A percentile compares a stretch with the other conserved stretches of the same genome.
phyloP scores from a whole-genome alignment of 2,329 filamentous ascomycete genomes.

The Colletotrichum sp. region DNA sequence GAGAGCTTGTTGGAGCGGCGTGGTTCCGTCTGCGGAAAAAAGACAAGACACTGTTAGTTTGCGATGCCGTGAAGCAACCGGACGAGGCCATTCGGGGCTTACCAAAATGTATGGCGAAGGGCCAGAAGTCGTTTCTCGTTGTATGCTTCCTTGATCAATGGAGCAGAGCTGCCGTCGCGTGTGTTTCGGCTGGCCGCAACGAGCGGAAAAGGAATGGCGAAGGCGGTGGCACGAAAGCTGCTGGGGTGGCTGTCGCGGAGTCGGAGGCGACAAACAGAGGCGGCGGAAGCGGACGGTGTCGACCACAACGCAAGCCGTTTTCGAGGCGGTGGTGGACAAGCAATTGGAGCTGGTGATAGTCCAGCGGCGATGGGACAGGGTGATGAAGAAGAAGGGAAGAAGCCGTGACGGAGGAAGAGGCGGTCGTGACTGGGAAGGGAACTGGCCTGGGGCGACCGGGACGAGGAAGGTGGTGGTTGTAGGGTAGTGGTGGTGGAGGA shows the following conservation, averaged over 20 bases:
- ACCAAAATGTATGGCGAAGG: background rate
- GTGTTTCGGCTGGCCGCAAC: background rate
- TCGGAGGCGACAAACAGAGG: background rate
- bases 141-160: background rate
- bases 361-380: background rate
- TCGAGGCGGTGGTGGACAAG: background rate
- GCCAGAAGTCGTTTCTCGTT: background rate
- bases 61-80: background rate
- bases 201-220: background rate
- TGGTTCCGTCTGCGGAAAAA: background rate
- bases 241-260: background rate
- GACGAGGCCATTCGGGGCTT: background rate
- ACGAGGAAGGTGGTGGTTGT: background rate
- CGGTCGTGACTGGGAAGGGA: slow-evolving; percentile 7
- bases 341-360: background rate
- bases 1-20: background rate
- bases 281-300: background rate
- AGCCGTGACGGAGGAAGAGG: slow-evolving; percentile 6
- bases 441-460: background rate
- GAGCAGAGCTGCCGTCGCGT: background rate
- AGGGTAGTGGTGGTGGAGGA: background rate
- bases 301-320: background rate
- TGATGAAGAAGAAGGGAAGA: background rate
- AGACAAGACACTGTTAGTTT: background rate
- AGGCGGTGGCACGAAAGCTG: slow-evolving; percentile 1